phyloP scores from a whole-genome alignment of 139 green algal species.

The Auxenochlorella pyrenoidosa region DNA sequence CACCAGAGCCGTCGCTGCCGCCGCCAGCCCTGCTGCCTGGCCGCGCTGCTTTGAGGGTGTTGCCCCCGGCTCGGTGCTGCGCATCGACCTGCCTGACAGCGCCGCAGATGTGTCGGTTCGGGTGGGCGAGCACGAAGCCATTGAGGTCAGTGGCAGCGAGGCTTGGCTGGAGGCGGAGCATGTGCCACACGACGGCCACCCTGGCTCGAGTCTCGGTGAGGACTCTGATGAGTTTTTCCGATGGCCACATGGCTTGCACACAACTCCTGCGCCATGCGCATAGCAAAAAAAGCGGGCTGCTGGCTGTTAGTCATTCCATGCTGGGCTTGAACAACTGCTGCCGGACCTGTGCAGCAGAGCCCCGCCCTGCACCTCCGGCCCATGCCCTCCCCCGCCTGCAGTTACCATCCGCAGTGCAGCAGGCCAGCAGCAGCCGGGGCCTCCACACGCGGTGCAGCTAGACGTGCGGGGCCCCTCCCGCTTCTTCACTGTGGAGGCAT shows the following conservation, averaged over 20 bases:
- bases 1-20: neutral
- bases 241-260: neutral
- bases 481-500: neutral
- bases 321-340: neutral
- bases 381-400: neutral
- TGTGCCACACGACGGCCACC: neutral
- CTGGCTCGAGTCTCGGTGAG: neutral
- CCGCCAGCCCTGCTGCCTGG: neutral
- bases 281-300: neutral
- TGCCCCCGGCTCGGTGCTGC: conserved; percentile 9
- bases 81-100: neutral
- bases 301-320: neutral
- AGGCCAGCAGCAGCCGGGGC: neutral
- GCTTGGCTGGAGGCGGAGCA: neutral
- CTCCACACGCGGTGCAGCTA: neutral
- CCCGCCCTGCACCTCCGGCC: neutral
- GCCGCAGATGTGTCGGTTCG: neutral
- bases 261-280: neutral
- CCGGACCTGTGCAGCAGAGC: neutral
- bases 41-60: neutral
- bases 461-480: neutral
- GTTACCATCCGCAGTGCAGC: neutral
- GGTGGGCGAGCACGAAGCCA: conserved; percentile 24
- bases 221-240: too few relatives aligned
- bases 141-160: conserved; percentile 10